These are phyloP conservation scores for Allium sativum DNA, from an alignment of 106 monocot species.

Conservation along the genomic window DNA sequence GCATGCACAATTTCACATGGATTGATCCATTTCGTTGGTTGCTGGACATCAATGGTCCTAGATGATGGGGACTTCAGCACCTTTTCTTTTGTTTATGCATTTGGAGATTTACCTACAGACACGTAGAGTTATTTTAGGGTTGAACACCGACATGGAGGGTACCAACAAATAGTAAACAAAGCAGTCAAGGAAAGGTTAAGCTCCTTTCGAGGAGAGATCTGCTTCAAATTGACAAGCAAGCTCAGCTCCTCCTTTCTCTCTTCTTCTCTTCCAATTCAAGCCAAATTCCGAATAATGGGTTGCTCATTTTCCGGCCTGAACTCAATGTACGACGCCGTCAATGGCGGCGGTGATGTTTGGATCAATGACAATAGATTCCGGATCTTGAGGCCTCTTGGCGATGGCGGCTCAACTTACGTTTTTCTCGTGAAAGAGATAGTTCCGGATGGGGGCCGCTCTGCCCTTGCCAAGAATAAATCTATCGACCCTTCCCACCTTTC, in stretches of 20 bases:
- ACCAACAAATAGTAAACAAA: too few species aligned
- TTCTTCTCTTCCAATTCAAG: background rate
- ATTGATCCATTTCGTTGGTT: too few species aligned
- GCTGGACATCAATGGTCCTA: too few species aligned
- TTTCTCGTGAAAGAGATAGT: constrained; percentile 67
- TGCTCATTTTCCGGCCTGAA: constrained; percentile 84
- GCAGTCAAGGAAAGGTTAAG: background rate
- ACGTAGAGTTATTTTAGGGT: too few species aligned
- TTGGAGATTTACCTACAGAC: too few species aligned
- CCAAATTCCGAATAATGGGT: constrained; percentile 25
- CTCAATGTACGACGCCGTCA: constrained; percentile 57
- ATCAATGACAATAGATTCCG: constrained; percentile 76
- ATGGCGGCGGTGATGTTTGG: constrained; percentile 58
- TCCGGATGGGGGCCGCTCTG: constrained; percentile 13
- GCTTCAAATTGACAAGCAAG: constrained; percentile 5
- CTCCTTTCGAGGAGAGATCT: constrained; percentile 5
- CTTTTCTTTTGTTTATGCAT: too few species aligned
- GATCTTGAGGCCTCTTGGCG: constrained; percentile 64
- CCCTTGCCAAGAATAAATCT: constrained; percentile 39
- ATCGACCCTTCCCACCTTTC: constrained; percentile 60
- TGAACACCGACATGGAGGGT: too few species aligned
- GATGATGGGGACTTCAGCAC: too few species aligned
- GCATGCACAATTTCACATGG: too few species aligned
- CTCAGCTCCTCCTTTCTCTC: background rate
- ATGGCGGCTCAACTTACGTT: constrained; percentile 50